phyloP scores from a whole-genome alignment of 2,329 filamentous ascomycete genomes.

The Plectosphaerella cucumerina region DNA sequence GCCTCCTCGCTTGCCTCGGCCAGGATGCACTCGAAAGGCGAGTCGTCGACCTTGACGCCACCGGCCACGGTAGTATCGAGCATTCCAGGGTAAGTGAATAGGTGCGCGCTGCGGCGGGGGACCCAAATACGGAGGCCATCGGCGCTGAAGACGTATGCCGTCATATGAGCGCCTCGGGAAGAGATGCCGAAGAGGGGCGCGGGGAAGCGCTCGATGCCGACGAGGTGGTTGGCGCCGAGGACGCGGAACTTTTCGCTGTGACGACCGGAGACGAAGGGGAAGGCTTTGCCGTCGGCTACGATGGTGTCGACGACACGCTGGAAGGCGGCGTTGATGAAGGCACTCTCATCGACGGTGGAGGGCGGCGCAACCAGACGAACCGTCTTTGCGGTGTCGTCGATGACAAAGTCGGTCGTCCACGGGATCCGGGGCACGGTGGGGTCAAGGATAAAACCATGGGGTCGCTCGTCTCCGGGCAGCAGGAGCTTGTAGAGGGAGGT shows the following conservation, averaged over 20 bases:
- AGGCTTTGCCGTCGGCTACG: slow-evolving; percentile 22
- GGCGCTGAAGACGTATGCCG: slow-evolving; percentile 51
- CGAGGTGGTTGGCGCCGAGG: slow-evolving; percentile 28
- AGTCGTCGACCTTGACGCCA: slow-evolving; percentile 64
- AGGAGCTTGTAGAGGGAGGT: slow-evolving; percentile 41
- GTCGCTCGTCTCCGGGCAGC: slow-evolving; percentile 37
- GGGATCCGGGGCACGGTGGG: slow-evolving; percentile 41
- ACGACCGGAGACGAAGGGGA: slow-evolving; percentile 30
- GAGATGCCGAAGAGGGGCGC: slow-evolving; percentile 63
- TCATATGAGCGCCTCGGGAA: slow-evolving; percentile 63
- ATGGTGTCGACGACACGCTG: slow-evolving; percentile 33
- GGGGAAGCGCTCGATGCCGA: slow-evolving; percentile 57
- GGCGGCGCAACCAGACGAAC: slow-evolving; percentile 25
- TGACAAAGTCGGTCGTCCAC: slow-evolving; percentile 34
- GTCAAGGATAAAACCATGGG: slow-evolving; percentile 47
- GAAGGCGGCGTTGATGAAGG: slow-evolving; percentile 32
- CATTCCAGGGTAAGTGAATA: slow-evolving; percentile 71
- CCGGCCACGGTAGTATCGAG: slow-evolving; percentile 80
- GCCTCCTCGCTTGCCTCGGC: slow-evolving; percentile 74
- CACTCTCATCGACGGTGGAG: slow-evolving; percentile 16
- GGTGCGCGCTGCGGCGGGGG: slow-evolving; percentile 58
- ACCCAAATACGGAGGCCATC: slow-evolving; percentile 63
- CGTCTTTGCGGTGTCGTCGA: slow-evolving; percentile 24
- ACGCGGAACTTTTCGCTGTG: slow-evolving; percentile 40
- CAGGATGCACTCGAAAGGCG: slow-evolving; percentile 63